Conservation (phyloP, 2,329 filamentous ascomycete species). For the Colletotrichum sojae region DNA sequence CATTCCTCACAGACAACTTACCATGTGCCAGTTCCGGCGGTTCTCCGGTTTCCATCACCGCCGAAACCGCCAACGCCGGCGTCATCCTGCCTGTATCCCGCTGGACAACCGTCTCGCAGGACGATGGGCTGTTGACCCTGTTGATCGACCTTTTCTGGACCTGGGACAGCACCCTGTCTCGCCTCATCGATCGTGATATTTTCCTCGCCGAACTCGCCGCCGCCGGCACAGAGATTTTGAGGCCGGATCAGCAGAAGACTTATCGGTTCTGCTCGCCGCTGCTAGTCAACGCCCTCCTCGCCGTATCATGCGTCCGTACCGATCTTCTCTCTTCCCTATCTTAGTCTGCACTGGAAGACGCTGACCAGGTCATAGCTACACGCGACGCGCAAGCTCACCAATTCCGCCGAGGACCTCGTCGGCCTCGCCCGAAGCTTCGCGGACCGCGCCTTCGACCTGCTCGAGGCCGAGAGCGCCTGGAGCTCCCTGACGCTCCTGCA, state of each 20-base stretch:
- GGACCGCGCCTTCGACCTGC: slow-evolving; percentile 11
- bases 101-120: slow-evolving; percentile 42
- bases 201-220: slow-evolving; percentile 39
- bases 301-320: slow-evolving; percentile 42
- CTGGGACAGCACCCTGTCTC: slow-evolving; percentile 43
- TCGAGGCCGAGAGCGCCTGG: slow-evolving; percentile 9
- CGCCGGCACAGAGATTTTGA: too few species aligned
- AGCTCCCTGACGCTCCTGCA: slow-evolving; percentile 42
- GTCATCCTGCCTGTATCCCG: slow-evolving; percentile 39
- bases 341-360: neutral
- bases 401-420: neutral
- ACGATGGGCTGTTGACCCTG: slow-evolving; percentile 40
- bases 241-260: neutral
- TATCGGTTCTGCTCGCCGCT: slow-evolving; percentile 43
- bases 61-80: neutral
- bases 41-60: neutral
- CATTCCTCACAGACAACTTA: too few species aligned
- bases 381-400: neutral
- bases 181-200: slow-evolving; percentile 40
- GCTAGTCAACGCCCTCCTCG: slow-evolving; percentile 44
- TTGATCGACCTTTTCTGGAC: slow-evolving; percentile 44
- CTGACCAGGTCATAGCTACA: slow-evolving; percentile 12
- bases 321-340: too few species aligned
- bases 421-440: slow-evolving; percentile 11
- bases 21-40: neutral